Evolutionary conservation across 345 rosid species (phyloP).

Genomic region (Gossypium rotundifolium): DNA sequence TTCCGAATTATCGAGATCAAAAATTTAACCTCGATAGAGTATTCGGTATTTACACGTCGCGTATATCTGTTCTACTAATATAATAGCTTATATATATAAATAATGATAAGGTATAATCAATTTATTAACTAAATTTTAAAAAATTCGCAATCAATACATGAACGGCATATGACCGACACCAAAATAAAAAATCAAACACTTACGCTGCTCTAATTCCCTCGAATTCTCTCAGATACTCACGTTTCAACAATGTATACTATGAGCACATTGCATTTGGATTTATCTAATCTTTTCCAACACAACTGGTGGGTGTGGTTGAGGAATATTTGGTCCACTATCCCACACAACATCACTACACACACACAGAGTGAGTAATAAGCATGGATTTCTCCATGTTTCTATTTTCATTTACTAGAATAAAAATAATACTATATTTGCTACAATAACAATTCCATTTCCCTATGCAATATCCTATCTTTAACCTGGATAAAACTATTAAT

Average conservation of each 20-base stretch:
- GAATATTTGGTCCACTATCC: background rate
- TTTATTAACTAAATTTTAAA: no score
- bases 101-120: no score
- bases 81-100: no score
- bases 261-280: background rate
- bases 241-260: background rate
- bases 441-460: background rate
- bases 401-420: background rate
- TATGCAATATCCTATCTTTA: background rate
- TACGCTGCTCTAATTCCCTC: no score
- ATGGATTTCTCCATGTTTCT: background rate
- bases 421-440: background rate
- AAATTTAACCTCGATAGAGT: no score
- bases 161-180: no score
- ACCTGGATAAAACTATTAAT: background rate
- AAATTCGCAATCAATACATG: no score
- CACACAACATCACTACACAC: background rate
- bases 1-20: no score
- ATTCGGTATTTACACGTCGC: no score
- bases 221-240: no score
- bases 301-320: background rate
- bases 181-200: no score
- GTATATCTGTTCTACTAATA: no score
- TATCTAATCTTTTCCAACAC: conserved; percentile 1
- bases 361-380: background rate